phyloP scores from a whole-genome alignment of 2,329 filamentous ascomycete genomes.

The Blumeriella jaapii region DNA sequence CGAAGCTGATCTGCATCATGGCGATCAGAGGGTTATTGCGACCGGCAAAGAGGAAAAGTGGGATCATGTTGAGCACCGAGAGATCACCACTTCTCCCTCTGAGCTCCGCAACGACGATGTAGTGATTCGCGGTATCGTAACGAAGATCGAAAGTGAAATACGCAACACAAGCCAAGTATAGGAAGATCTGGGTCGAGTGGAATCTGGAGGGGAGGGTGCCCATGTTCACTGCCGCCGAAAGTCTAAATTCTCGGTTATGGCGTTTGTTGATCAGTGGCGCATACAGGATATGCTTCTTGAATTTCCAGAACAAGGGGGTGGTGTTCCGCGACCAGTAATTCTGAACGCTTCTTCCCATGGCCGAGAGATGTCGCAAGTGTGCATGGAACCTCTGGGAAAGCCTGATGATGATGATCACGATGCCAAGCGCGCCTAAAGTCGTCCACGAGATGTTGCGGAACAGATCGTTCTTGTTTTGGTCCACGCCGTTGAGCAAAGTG shows the following conservation, averaged over 20 bases:
- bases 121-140: conserved; percentile 45
- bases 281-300: conserved; percentile 53
- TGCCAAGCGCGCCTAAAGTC: conserved; percentile 44
- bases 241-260: conserved; percentile 54
- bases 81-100: conserved; percentile 78
- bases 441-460: conserved; percentile 49
- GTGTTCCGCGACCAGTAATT: conserved; percentile 45
- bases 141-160: conserved; percentile 51
- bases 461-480: conserved; percentile 44
- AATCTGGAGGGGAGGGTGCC: conserved; percentile 55
- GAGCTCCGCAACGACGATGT: conserved; percentile 64
- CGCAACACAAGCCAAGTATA: conserved; percentile 49
- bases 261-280: conserved; percentile 53
- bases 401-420: conserved; percentile 42
- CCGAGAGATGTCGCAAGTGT: conserved; percentile 45
- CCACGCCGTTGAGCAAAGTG: conserved; percentile 47
- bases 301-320: conserved; percentile 42
- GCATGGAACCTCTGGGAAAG: conserved; percentile 41
- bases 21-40: conserved; percentile 88
- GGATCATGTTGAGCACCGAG: conserved; percentile 81
- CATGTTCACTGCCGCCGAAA: conserved; percentile 48
- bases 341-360: conserved; percentile 46
- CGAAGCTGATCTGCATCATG: conserved; percentile 78
- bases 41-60: conserved; percentile 75
- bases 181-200: conserved; percentile 43